Base-by-base conservation (phyloP, 192 early-diverging fungal species). In the Backusella tarrabulga region DNA sequence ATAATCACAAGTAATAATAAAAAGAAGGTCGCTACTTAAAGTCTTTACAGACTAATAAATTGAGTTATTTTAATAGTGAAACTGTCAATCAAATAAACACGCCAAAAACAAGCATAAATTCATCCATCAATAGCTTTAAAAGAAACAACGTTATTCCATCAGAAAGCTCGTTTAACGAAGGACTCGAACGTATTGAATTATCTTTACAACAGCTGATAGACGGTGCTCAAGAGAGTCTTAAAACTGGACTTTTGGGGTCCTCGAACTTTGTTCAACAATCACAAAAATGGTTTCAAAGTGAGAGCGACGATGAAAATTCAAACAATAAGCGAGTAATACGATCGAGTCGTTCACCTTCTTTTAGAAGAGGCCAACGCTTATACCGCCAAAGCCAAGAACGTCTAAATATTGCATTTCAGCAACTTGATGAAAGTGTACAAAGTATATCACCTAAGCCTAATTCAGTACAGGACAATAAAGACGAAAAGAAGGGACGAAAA, bases 191-290 rank as follows among this genome's bases (percentile, higher is more conserved):
- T 15, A 71, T 71, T 15, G 41, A 41, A 11, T 29, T 29, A 3
- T 40, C 70, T 42, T 41, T 71, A 23, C 70, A 71, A 46, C 70
- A 71, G 26, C 26, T 71, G 70, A 71, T 71, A 32, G 70, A 71
- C 41, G 70, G 46, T 44, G 70, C 70, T 6, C 38, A 71, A 46
- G 41, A 38, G 17, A 71, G 70, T 71, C 70, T 71, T 29, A 29
- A 35, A 42, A 44, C 56, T 63, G 56, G 56, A 63, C 56, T 63
- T 63, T 63, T 63, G 8, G 40, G 11, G 36, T 19, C 23, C 9
- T 12, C 34, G 9, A 46, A 19, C 11, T 15, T 38, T 29, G 38
- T 71, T 40, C 40, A 23, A 32, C 70, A 21, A 26, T 17, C 29
- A 46, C 41, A 26, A 32, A n/a, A 38, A 32, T 21, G 23, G 26